Percentiles rank a stretch among this genome's conserved stretches.
phyloP scores from a whole-genome alignment of 257 asterid species.

The Verbena officinalis region DNA sequence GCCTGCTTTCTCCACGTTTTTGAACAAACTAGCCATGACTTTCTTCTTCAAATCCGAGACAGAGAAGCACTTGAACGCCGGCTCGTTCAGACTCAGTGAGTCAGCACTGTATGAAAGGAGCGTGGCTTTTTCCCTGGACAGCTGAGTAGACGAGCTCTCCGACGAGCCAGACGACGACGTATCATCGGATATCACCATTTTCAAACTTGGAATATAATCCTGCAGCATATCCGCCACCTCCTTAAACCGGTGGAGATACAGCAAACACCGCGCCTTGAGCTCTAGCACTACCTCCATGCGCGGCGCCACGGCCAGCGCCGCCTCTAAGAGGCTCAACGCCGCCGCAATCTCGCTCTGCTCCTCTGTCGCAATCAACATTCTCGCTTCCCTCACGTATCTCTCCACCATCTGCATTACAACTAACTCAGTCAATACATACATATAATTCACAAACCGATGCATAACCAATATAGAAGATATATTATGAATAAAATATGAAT shows the following conservation, averaged over 20 bases:
- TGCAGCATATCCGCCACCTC: conserved; percentile 95
- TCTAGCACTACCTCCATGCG: conserved; percentile 79
- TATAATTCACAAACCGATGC: background rate
- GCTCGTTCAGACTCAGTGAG: conserved; percentile 41
- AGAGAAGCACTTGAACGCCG: conserved; percentile 74
- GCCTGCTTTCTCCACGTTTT: conserved; percentile 66
- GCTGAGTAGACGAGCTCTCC: conserved; percentile 69
- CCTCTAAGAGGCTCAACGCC: conserved; percentile 72
- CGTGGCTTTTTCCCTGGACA: conserved; percentile 65
- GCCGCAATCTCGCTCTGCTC: conserved; percentile 62
- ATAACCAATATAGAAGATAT: background rate
- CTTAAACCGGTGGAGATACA: conserved; percentile 77
- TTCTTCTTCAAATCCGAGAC: conserved; percentile 83
- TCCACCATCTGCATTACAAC: conserved; percentile 70
- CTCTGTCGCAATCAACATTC: conserved; percentile 59
- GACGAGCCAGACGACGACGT: conserved; percentile 61
- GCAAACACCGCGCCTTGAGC: conserved; percentile 77
- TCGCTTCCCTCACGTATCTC: conserved; percentile 79
- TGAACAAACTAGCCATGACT: conserved; percentile 70
- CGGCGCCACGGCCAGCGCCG: conserved; percentile 76
- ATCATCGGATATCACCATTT: conserved; percentile 50
- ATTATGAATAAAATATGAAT: background rate
- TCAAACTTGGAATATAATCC: conserved; percentile 85
- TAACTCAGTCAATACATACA: background rate
- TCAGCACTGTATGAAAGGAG: conserved; percentile 57